These are phyloP conservation scores for Boletus fagicola DNA, from an alignment of 768 basidiomycete species.

Conservation along the genomic window DNA sequence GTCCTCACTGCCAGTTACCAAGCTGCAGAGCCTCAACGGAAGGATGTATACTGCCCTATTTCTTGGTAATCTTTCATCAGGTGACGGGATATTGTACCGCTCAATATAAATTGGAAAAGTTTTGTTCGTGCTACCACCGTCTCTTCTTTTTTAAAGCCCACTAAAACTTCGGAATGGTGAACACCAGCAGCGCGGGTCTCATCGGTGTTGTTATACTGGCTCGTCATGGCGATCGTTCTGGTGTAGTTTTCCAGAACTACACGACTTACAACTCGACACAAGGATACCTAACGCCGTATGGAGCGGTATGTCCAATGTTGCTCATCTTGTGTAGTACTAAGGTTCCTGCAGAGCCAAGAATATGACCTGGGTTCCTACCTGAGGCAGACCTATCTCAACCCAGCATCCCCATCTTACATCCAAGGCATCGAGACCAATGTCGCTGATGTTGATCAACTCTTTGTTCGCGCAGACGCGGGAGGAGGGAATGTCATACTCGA, in stretches of 20 bases:
- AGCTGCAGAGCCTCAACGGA: neutral
- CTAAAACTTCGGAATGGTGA: conserved; percentile 22
- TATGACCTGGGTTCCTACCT: conserved; percentile 58
- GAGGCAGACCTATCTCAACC: conserved; percentile 62
- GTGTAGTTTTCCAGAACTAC: conserved; percentile 66
- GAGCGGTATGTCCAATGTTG: conserved; percentile 48
- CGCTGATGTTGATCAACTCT: conserved; percentile 66
- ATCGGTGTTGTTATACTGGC: conserved; percentile 73
- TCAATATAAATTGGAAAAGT: conserved; percentile 8
- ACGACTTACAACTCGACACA: conserved; percentile 59
- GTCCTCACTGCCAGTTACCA: neutral
- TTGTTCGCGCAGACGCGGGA: conserved; percentile 75
- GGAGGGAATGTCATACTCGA: conserved; percentile 80
- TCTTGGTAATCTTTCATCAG: neutral
- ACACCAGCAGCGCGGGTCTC: conserved; percentile 34
- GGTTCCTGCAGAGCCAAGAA: conserved; percentile 42
- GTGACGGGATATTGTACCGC: neutral
- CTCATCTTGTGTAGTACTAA: neutral
- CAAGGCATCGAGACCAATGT: conserved; percentile 63
- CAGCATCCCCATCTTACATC: conserved; percentile 62
- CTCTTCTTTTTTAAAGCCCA: neutral
- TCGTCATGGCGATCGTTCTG: conserved; percentile 71
- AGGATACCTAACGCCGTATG: conserved; percentile 70
- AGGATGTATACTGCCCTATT: neutral
- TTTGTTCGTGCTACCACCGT: neutral